These are phyloP conservation scores for Ogataea dorogensis DNA, from an alignment of 805 yeast species.

Conservation along the genomic window DNA sequence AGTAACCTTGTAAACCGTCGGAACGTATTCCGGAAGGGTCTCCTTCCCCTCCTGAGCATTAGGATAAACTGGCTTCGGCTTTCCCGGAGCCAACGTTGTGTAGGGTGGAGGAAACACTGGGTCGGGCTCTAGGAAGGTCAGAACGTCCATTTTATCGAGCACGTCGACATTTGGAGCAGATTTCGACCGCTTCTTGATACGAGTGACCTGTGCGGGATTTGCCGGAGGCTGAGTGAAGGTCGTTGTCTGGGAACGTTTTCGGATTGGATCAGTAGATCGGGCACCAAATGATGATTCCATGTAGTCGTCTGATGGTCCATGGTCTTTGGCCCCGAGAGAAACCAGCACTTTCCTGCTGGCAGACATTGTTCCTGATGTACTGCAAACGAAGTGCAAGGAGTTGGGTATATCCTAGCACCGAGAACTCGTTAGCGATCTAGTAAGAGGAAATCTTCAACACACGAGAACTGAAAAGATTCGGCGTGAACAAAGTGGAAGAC, in stretches of 20 bases:
- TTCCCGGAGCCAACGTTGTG: constrained; percentile 35
- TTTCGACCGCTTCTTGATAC: constrained; percentile 8
- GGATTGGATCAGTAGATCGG: neutral
- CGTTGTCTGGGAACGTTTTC: constrained; percentile 2
- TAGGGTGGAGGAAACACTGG: constrained; percentile 42
- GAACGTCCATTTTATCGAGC: constrained; percentile 3
- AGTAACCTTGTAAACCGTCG: constrained; percentile 63
- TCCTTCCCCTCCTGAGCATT: constrained; percentile 36
- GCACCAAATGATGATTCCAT: neutral
- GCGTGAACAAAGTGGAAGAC: no score
- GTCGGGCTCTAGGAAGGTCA: constrained; percentile 32
- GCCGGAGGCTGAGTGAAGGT: constrained; percentile 8
- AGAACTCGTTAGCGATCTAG: no score
- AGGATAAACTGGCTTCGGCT: constrained; percentile 35
- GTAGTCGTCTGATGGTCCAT: neutral
- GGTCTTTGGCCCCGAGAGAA: no score
- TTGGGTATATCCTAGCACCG: no score
- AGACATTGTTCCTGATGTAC: no score
- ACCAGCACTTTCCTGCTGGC: no score
- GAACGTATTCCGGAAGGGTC: constrained; percentile 59
- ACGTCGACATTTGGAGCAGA: constrained; percentile 5
- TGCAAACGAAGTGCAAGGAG: no score
- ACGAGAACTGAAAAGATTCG: no score
- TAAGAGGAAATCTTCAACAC: no score
- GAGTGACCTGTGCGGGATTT: neutral